Base-by-base conservation (phyloP, 345 rosid species). In the Limnanthes douglasii region DNA sequence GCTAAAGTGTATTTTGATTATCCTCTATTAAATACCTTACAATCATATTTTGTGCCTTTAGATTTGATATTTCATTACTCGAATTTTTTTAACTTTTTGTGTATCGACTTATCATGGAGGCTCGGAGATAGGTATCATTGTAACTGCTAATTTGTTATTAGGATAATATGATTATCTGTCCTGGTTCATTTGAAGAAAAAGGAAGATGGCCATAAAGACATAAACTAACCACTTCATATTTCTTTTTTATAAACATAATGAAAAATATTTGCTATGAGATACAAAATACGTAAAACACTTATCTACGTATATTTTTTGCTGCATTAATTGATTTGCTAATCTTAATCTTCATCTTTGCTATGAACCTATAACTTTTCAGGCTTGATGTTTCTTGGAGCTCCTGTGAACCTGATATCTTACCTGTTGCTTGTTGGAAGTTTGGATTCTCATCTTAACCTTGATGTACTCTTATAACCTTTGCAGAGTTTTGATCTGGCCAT, bases 381-480 rank as follows among this genome's bases (percentile, higher is more conserved):
- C 58, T 60, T 75, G 86, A 78, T 71, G 86, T 84, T 69, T 73
- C 68, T 57, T 73, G 99, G 99, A 73, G 96, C 79, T 61, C 69
- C 47, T 73, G 56, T 65, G 62, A 74, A 59, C 93, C 65, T 84
- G 78, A 85, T 92, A 75, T 70, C 90, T 92, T 85, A 68, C 92
- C 76, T 69, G 80, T 75, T 85, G 79, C 79, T 75, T 84, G 77
- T 86, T 86, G 88, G 92, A 74, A 84, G 98, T 90, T 77, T 85
- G 86, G 93, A 85, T 93, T 92, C 96, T 80, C 96, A 51, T 73
- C 80, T 75, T 92, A 78, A 92, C 86, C 93, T 78, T 92, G 90
- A 65, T 85, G 69, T 85, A 74, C 81, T 90, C 74, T 85, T 85
- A 64, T 92, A 78, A 74, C 72, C 75, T 84, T 73, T 92, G 99